phyloP scores from a whole-genome alignment of 1,284 basidiomycete genomes.

The Tilletiopsis washingtonensis region DNA sequence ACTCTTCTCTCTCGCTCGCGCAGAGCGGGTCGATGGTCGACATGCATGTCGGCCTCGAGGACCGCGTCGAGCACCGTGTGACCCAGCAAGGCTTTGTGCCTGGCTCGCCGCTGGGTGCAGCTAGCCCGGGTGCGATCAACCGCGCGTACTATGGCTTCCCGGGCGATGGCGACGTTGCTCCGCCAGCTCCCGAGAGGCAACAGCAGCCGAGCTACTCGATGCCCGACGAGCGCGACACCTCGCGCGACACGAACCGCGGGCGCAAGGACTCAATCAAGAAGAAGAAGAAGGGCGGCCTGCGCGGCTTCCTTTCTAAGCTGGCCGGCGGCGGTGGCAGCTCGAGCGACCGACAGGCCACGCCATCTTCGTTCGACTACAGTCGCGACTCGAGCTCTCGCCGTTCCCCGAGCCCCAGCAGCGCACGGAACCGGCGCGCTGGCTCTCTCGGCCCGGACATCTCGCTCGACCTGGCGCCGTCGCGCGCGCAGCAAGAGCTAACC shows the following conservation, averaged over 20 bases:
- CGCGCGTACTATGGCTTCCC: constrained; percentile 32
- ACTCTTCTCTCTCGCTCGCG: constrained; percentile 44
- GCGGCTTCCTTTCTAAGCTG: constrained; percentile 27
- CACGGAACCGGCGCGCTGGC: too few species aligned
- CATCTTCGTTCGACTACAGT: too few species aligned
- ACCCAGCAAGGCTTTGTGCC: constrained; percentile 30
- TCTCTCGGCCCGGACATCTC: too few species aligned
- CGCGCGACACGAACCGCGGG: not conserved
- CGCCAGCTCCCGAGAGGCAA: constrained; percentile 1
- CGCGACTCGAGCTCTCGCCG: too few species aligned
- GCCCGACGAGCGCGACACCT: not conserved
- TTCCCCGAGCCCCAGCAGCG: too few species aligned
- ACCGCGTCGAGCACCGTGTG: constrained; percentile 24
- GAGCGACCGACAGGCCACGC: not conserved
- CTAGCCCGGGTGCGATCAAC: constrained; percentile 20
- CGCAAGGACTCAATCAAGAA: constrained; percentile 2
- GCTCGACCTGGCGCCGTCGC: too few species aligned
- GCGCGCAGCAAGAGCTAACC: too few species aligned
- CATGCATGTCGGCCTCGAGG: constrained; percentile 48
- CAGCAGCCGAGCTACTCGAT: constrained; percentile 1
- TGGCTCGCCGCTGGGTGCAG: constrained; percentile 16
- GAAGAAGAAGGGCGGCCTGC: constrained; percentile 31
- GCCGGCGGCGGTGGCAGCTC: constrained; percentile 10
- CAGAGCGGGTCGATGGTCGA: constrained; percentile 49
- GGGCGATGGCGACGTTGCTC: constrained; percentile 25